Conservation (phyloP, 2,329 filamentous ascomycete genomes). For the Cyclaneusma minus region DNA sequence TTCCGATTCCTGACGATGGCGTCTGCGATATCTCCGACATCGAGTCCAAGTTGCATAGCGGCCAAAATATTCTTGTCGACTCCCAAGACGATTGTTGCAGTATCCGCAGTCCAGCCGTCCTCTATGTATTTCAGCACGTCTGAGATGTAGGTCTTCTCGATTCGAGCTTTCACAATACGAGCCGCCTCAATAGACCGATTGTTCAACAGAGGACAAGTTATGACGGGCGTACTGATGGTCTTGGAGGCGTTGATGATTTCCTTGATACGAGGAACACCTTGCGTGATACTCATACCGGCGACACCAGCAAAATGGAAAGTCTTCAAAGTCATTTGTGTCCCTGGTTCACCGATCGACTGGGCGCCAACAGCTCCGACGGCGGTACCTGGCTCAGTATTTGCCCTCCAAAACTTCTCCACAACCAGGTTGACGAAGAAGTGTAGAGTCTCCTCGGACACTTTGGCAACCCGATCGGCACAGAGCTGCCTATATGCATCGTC, state of each 20-base stretch:
- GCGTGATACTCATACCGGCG: constrained; percentile 97
- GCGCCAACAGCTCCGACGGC: constrained; percentile 92
- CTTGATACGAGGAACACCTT: constrained; percentile 98
- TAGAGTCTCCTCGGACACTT: constrained; percentile 64
- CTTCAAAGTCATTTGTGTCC: constrained; percentile 98
- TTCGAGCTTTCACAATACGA: constrained; percentile 80
- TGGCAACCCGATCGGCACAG: constrained; percentile 58
- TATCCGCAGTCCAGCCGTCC: constrained; percentile 70
- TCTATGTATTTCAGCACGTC: constrained; percentile 73
- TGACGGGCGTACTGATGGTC: constrained; percentile 84
- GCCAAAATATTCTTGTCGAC: constrained; percentile 68
- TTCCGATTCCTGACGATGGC: constrained; percentile 73
- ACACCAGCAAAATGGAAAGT: constrained; percentile 99
- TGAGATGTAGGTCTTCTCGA: constrained; percentile 84
- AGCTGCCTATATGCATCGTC: constrained; percentile 18
- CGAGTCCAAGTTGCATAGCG: constrained; percentile 69
- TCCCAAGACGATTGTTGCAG: constrained; percentile 63
- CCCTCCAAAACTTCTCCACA: constrained; percentile 77
- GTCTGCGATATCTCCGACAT: constrained; percentile 52
- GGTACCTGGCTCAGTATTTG: constrained; percentile 85
- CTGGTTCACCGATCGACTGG: constrained; percentile 94
- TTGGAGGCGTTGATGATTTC: constrained; percentile 99
- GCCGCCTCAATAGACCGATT: constrained; percentile 61
- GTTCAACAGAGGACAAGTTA: constrained; percentile 72
- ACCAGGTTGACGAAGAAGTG: constrained; percentile 66